Conservation (phyloP, 805 yeast species). For the Monosporozyma yasuniensis region DNA sequence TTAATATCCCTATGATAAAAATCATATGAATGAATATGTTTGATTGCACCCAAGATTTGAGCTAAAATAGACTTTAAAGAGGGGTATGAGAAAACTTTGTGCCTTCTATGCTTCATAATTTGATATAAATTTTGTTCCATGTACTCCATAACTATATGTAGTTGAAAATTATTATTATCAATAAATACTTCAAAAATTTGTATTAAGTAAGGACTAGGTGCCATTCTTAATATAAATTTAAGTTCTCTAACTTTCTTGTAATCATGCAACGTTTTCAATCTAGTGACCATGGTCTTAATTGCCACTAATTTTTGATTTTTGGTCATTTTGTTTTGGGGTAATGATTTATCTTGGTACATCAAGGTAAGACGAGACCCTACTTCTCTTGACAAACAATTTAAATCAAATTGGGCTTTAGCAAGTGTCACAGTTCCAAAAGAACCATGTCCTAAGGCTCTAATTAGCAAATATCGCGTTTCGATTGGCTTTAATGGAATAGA, state of each 20-base stretch:
- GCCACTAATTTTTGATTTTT: slow-evolving; percentile 50
- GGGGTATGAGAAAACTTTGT: slow-evolving; percentile 42
- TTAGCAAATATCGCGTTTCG: slow-evolving; percentile 37
- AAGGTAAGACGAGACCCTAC: slow-evolving; percentile 31
- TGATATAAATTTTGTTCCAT: slow-evolving; percentile 78
- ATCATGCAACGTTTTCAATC: slow-evolving; percentile 43
- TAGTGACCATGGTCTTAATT: slow-evolving; percentile 65
- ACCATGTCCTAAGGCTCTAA: slow-evolving; percentile 59
- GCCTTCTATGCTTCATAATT: slow-evolving; percentile 55
- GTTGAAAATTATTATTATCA: slow-evolving; percentile 47
- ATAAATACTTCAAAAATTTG: slow-evolving; percentile 72
- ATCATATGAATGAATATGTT: slow-evolving; percentile 63
- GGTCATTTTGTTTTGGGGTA: slow-evolving; percentile 28
- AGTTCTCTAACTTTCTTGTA: slow-evolving; percentile 57
- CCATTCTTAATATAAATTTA: slow-evolving; percentile 54
- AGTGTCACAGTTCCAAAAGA: slow-evolving; percentile 65
- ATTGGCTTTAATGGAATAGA: slow-evolving; percentile 38
- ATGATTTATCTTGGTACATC: slow-evolving; percentile 31
- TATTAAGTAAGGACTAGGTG: slow-evolving; percentile 63
- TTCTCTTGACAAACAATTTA: slow-evolving; percentile 8
- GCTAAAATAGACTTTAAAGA: slow-evolving; percentile 58
- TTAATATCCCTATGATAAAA: slow-evolving; percentile 80
- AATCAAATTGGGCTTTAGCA: slow-evolving; percentile 40
- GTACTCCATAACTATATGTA: slow-evolving; percentile 83
- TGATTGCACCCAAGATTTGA: slow-evolving; percentile 67